A percentile compares a stretch with the other conserved stretches of the same genome.
Conservation (phyloP, 495 filamentous ascomycete species). For the Neurospora tetraspora region DNA sequence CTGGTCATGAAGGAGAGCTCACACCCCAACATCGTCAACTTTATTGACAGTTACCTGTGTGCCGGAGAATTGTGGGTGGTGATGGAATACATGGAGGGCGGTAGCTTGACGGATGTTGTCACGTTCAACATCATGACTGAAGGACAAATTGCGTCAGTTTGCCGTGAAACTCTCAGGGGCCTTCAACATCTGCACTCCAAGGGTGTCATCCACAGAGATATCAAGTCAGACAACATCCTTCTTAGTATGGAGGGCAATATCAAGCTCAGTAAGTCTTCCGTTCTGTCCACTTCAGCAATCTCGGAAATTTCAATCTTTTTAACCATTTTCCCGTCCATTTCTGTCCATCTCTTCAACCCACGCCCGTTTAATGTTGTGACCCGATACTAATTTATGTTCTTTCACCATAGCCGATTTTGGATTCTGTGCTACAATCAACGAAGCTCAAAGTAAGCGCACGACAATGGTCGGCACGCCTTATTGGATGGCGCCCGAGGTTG, state of each 20-base stretch:
- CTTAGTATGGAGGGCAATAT: constrained; percentile 93
- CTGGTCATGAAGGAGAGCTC: constrained; percentile 98
- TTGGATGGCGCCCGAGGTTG: constrained; percentile 99
- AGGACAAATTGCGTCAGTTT: constrained; percentile 91
- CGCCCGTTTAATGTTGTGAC: neutral
- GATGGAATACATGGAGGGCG: constrained; percentile 99
- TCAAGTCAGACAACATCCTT: constrained; percentile 97
- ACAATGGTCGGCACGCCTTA: constrained; percentile 99
- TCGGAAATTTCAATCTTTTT: constrained; percentile 3
- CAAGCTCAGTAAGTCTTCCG: constrained; percentile 72
- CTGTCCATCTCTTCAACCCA: neutral
- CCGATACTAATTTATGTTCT: constrained; percentile 22
- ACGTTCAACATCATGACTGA: constrained; percentile 99
- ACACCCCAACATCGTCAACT: constrained; percentile 98
- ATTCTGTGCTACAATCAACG: constrained; percentile 98
- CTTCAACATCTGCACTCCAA: constrained; percentile 95
- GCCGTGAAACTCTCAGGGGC: constrained; percentile 84
- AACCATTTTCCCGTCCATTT: neutral
- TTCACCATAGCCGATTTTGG: constrained; percentile 76
- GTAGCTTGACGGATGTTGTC: constrained; percentile 93
- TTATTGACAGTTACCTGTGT: constrained; percentile 90
- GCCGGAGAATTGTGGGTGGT: constrained; percentile 92
- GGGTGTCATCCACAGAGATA: constrained; percentile 95
- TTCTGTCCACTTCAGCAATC: neutral
- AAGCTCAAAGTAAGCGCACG: constrained; percentile 90